These are phyloP conservation scores for Papilionanthe hybrid DNA, from an alignment of 116 monocot genomes.

Conservation along the genomic window DNA sequence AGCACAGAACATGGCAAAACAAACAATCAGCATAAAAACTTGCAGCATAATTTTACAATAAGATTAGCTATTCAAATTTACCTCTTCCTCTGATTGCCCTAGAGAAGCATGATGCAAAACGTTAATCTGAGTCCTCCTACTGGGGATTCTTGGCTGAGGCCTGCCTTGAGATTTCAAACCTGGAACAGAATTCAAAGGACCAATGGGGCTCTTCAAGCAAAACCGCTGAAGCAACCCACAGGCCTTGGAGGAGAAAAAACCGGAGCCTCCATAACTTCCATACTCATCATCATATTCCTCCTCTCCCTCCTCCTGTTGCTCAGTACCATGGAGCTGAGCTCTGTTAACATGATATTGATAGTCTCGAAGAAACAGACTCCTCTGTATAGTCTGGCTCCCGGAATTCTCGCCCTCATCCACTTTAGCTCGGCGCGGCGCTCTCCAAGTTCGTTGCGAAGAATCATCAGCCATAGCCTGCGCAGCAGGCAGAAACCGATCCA, in stretches of 20 bases:
- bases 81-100: neutral
- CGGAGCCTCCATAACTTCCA: neutral
- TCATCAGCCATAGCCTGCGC: conserved; percentile 11
- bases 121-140: neutral
- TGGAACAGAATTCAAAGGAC: conserved; percentile 10
- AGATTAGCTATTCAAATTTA: neutral
- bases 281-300: conserved; percentile 1
- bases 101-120: neutral
- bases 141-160: neutral
- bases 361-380: neutral
- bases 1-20: neutral
- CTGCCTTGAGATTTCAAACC: conserved; percentile 7
- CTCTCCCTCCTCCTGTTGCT: neutral
- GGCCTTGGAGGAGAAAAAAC: neutral
- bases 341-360: conserved; percentile 3
- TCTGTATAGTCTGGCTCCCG: neutral
- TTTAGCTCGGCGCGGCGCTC: neutral
- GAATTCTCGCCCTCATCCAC: neutral
- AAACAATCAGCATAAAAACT: no score
- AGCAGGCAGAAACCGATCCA: conserved; percentile 17
- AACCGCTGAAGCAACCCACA: conserved; percentile 12
- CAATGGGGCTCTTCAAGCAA: conserved; percentile 13
- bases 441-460: neutral
- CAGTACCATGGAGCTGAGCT: neutral
- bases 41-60: neutral